Base-by-base conservation (phyloP, 371 early-diverging fungal genomes). In the Saksenaea oblongispora region DNA sequence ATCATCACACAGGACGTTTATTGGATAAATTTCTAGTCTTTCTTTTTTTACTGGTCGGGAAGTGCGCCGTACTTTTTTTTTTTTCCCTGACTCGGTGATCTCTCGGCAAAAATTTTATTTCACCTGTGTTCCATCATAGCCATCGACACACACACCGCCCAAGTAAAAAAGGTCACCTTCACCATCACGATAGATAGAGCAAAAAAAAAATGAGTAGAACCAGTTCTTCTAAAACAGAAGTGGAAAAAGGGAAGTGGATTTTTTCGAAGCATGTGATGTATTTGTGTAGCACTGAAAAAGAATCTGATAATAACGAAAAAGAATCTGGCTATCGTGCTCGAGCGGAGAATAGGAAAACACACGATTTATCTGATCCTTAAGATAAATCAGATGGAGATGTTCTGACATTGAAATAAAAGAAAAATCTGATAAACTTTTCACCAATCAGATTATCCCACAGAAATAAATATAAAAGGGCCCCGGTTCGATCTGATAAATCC, bases 391-490 rank as follows among this genome's bases (percentile, higher is more conserved):
- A 41, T 41, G 42, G 17, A 41, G 42, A 41, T 31, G 18, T 13
- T 8, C 42, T 41, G 42, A 41, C n/a, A 41, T 17, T 41, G 42
- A 41, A 41, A 5, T 41, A n/a, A n/a, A 9, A 41, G 18, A 41
- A 41, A 41, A 41, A 41, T 41, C 42, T 41, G 42, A 41, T 41
- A 41, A 41, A 8, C 0, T 17, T 41, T 41, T 41, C n/a, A 41
- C 42, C 42, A 41, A 41, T 41, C 14, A 41, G 14, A 41, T 17
- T 2, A 3, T 5, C 2, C 42, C 42, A 41, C n/a, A n/a, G 18
- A 41, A 41, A 41, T n/a, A 41, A 41, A 41, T 41, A 41, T 41
- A 41, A 41, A 41, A 41, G 42, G 42, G 42, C 42, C 42, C 42
- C 18, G n/a, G 42, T 41, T 41, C 42, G 42, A 41, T 41, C 42